A percentile compares a stretch with the other conserved stretches of the same genome.
Evolutionary conservation across 2,329 filamentous ascomycete species (phyloP).

Genomic region (Exophiala aquamarina): DNA sequence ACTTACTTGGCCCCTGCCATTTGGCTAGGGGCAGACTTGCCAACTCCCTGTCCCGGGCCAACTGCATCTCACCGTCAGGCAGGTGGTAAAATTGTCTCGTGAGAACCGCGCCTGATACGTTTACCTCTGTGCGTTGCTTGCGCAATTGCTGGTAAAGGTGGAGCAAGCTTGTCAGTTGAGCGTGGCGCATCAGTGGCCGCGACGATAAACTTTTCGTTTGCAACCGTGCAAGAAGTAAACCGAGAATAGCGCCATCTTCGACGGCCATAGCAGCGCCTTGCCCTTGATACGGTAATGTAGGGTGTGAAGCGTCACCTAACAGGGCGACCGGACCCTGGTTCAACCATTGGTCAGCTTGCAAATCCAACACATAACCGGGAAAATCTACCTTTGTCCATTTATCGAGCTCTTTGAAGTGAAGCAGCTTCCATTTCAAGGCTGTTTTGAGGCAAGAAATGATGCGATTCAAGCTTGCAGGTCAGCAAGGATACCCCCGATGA

Average conservation of each 20-base stretch:
- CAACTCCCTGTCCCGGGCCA: conserved; percentile 1
- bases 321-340: conserved; percentile 53
- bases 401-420: conserved; percentile 62
- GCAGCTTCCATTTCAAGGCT: conserved; percentile 50
- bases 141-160: conserved; percentile 3
- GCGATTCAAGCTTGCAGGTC: conserved; percentile 8
- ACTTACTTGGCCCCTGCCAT: conserved; percentile 7
- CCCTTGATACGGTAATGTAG: conserved; percentile 61
- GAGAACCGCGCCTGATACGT: conserved; percentile 7
- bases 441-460: conserved; percentile 17
- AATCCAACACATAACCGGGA: not conserved
- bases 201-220: conserved; percentile 5
- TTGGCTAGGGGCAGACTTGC: not conserved
- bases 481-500: not conserved
- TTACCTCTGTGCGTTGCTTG: conserved; percentile 18
- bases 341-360: conserved; percentile 32
- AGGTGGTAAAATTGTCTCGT: conserved; percentile 9
- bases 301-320: conserved; percentile 67
- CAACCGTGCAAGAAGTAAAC: conserved; percentile 46
- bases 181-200: not conserved
- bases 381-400: conserved; percentile 42
- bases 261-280: conserved; percentile 36
- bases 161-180: conserved; percentile 5
- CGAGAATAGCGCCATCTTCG: conserved; percentile 33
- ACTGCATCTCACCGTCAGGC: conserved; percentile 3